Base-by-base conservation (phyloP, 495 filamentous ascomycete genomes). In the Immersiella caudata region DNA sequence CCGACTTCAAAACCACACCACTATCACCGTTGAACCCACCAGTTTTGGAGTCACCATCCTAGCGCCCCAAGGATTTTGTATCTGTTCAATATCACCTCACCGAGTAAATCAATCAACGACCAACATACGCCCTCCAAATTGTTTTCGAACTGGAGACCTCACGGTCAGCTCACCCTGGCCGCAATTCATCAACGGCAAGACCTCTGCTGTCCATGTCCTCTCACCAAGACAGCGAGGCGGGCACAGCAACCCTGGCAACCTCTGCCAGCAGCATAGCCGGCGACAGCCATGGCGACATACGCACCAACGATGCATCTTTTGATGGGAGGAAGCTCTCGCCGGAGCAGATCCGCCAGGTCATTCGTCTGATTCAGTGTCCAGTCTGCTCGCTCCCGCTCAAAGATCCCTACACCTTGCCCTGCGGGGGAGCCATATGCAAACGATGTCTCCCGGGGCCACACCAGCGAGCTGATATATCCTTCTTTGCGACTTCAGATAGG, bases 401-500 rank as follows among this genome's bases (percentile, higher is more conserved):
- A 29, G 80, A 83, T 0, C 93, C 94, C 14, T 80, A 91, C 52
- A 91, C 91, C 4, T 80, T 97, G 20, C 93, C 93, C 2, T 97
- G 94, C 73, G 93, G 94, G 3, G 87, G 90, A 74, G 86, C 89
- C 7, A 70, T 96, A 6, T 97, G 94, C 78, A 87, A 85, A 66
- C 73, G 73, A 20, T 97, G 94, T 77, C 79, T 97, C 1, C 93
- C 94, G 7, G 75, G 83, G 33, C 71, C 86, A 6, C 85, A 87
- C 68, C 71, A 76, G 22, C 84, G 92, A 26, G 80, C 79, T 65
- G 86, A 90, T 66, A 89, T 96, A 52, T 88, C 91, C 12, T 96
- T 93, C 78, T 92, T 91, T 0, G 85, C 83, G 40, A 83, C 81
- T 3, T 82, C 84, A 26, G 86, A 84, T 29, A 83, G 93, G 55